These are phyloP conservation scores for Cryptosporidium canis DNA, from an alignment of 169 alveolate species.

Conservation along the genomic window DNA sequence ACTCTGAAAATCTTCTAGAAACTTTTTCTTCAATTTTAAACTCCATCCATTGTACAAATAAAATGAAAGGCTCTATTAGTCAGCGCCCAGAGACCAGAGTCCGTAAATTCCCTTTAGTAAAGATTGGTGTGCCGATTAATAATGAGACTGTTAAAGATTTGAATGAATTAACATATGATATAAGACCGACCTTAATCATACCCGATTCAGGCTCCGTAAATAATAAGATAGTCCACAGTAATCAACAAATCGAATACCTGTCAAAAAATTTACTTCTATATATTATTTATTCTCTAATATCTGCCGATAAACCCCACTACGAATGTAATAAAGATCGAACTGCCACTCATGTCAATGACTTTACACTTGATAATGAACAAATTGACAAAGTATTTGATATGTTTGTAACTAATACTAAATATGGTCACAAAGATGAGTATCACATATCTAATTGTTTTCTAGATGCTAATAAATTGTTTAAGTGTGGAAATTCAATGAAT, in stretches of 20 bases:
- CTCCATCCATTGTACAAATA: background rate
- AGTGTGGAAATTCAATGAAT: background rate
- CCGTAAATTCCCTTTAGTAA: background rate
- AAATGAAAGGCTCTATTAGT: background rate
- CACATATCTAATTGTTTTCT: background rate
- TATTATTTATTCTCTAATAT: conserved; percentile 2
- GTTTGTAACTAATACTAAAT: background rate
- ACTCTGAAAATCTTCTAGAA: background rate
- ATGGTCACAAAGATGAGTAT: background rate
- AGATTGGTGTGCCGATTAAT: background rate
- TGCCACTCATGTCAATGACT: background rate
- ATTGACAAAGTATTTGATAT: background rate
- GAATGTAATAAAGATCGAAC: background rate
- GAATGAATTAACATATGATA: background rate
- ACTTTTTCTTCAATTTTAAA: background rate
- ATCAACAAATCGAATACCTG: background rate
- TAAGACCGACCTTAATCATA: background rate
- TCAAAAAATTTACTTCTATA: conserved; percentile 2
- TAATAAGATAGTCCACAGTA: background rate
- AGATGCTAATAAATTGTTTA: background rate
- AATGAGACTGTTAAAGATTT: background rate
- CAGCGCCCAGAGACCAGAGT: background rate
- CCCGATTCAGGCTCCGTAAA: background rate
- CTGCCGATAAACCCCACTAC: background rate
- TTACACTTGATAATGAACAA: background rate